Evolutionary conservation across 1,284 basidiomycete genomes (phyloP).

Genomic region (Dichomitus squalens): DNA sequence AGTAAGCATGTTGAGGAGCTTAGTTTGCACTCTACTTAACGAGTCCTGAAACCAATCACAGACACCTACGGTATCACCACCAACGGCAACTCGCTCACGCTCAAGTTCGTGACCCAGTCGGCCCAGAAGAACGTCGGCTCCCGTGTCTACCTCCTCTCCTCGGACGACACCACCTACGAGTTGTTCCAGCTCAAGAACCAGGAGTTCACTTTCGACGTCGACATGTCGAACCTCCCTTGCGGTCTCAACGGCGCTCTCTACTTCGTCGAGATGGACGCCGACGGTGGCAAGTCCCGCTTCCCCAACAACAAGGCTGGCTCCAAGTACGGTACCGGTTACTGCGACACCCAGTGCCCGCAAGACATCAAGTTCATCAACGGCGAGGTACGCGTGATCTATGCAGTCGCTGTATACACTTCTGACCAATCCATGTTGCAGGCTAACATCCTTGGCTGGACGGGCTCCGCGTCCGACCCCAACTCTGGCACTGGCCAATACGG

Average conservation of each 20-base stretch:
- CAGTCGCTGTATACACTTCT: conserved; percentile 20
- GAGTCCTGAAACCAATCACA: not conserved
- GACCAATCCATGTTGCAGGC: conserved; percentile 30
- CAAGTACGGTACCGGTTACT: conserved; percentile 59
- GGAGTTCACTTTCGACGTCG: conserved; percentile 61
- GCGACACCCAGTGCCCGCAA: conserved; percentile 59
- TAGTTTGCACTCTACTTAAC: too few species aligned
- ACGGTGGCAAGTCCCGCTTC: conserved; percentile 53
- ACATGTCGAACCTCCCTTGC: conserved; percentile 44
- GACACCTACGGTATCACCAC: conserved; percentile 45
- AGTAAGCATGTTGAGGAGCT: conserved; percentile 25
- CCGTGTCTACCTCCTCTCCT: conserved; percentile 46
- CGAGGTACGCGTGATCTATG: conserved; percentile 35
- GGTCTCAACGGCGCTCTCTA: conserved; percentile 44
- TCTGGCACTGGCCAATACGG: conserved; percentile 45
- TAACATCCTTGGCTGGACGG: conserved; percentile 37
- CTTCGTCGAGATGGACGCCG: conserved; percentile 49
- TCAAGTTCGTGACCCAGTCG: conserved; percentile 38
- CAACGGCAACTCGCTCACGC: conserved; percentile 38
- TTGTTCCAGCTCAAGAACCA: conserved; percentile 54
- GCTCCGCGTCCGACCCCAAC: conserved; percentile 34
- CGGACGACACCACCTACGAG: conserved; percentile 45
- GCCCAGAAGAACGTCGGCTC: conserved; percentile 40
- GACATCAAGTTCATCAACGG: conserved; percentile 62
- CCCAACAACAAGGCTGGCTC: conserved; percentile 58